Base-by-base conservation (phyloP, 805 yeast genomes). In the Zygoascus tannicola region DNA sequence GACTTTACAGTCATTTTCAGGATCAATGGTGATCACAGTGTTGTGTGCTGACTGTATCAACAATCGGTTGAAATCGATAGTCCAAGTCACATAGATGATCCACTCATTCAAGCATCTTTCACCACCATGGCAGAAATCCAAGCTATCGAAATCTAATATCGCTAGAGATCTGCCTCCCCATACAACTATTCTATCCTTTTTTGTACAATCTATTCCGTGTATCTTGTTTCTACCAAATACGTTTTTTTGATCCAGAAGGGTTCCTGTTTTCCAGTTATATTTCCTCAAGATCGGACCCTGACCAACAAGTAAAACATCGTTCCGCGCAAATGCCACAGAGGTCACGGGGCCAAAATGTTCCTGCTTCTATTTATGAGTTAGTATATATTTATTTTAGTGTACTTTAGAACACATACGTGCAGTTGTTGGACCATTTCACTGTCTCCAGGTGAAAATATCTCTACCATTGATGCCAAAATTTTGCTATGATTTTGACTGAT, bases 11-110 rank as follows among this genome's bases (percentile, higher is more conserved):
- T 45, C 49, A 8, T 47, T 35, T 7, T 22, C 33, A 10, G 65
- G 15, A 49, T 65, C 63, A 40, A 67, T 46, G 41, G 70, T 53
- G 38, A 76, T 63, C 1, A 85, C 73, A 26, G 72, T 69, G 55
- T 90, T 88, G 58, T 88, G 96, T 2, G 96, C 85, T 0, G 88
- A 85, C 43, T 87, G 68, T 15, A 86, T 56, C 51, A 67, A 76
- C 2, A 79, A 56, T 4, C 28, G 21, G 4, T 65, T 56, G 0
- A 61, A 51, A 1, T 60, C 60, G 52, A 83, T 80, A 26, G 30
- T 26, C 30, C 30, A 26, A 43, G 70, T 77, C 19, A 75, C 73
- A 16, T 79, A 64, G 34, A 78, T 71, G 41, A 92, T 78, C 96
- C 97, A 88, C 60, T 90, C 97, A 45, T 77, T 75, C 36, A 76